Evolutionary conservation across 2,329 filamentous ascomycete species (phyloP), one percentile per base, ranked within the genome.

Genomic region (Polychaeton citri): DNA sequence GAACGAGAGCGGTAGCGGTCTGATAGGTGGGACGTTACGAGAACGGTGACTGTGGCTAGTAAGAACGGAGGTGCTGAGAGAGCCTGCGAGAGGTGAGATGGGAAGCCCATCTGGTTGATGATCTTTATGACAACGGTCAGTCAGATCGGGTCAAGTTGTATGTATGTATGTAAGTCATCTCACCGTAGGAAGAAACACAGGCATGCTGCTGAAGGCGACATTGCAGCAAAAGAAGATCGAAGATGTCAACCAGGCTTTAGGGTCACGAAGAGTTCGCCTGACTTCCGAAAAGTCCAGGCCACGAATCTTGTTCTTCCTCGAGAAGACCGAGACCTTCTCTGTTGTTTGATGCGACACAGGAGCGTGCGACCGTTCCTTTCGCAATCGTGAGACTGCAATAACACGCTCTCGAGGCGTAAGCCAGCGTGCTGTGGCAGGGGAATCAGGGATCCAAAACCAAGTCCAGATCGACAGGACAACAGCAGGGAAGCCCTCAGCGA

Each of bases 201-300:
- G 86, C 54, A 93, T 76, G 16, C 81, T 88, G 51, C 77, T 78
- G 63, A 93, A 94, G 9, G 85, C 81, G 55, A 92, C 80, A 59
- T 94, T 93, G 52, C 81, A 77, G 57, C 79, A 75, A 64, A 92
- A 86, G 66, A 92, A 83, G 73, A 93, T 92, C 47, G 65, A 64
- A 1, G 84, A 79, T 4, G 81, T 81, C 30, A 88, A 65, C 62
- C 83, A 88, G 38, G 73, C 73, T 45, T 76, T 77, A 0, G 80
- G 78, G 57, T 85, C 80, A 31, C 52, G 47, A 19, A 84, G 59
- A 2, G 74, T 72, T 41, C 70, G 61, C 10, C 74, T 51, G 28
- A 81, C 66, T 45, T 81, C 76, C 19, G 57, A 56, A 48, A 66
- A 60, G 26, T 74, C 62, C 37, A 48, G 47, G 12, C 5, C 41